phyloP scores from a whole-genome alignment of 2,329 filamentous ascomycete genomes.

The Aspergillus sp. region DNA sequence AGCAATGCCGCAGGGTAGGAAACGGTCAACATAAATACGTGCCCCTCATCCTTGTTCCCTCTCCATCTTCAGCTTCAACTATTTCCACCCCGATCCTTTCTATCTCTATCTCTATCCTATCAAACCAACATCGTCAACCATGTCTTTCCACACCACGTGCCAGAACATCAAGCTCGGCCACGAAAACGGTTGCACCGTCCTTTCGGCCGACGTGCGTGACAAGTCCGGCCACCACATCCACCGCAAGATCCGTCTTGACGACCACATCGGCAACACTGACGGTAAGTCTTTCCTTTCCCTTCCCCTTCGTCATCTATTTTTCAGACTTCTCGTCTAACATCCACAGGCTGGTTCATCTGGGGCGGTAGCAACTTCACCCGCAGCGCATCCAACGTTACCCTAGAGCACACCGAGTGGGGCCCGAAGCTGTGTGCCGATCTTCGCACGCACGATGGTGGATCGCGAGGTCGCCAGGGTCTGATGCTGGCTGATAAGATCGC shows the following conservation, averaged over 20 bases:
- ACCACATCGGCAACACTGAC: conserved; percentile 20
- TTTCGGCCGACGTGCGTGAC: conserved; percentile 11
- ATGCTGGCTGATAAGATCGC: conserved; percentile 18
- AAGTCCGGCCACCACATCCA: conserved; percentile 1
- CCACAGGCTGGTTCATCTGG: conserved; percentile 22
- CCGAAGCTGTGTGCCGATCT: conserved; percentile 21
- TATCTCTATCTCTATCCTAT: neutral
- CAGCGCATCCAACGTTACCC: conserved; percentile 12
- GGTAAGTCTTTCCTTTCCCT: conserved; percentile 4
- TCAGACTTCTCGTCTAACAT: neutral
- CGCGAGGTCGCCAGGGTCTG: conserved; percentile 16
- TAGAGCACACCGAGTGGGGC: conserved; percentile 13
- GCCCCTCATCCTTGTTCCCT: neutral
- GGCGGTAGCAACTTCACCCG: conserved; percentile 19
- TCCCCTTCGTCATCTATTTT: too few species aligned
- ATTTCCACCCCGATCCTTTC: neutral
- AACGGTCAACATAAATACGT: neutral
- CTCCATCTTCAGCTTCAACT: neutral
- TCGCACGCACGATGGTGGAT: conserved; percentile 10
- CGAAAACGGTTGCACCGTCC: conserved; percentile 11
- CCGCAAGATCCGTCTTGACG: conserved; percentile 15
- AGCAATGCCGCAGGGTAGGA: neutral
- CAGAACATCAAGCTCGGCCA: conserved; percentile 13
- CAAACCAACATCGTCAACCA: neutral
- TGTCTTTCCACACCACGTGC: conserved; percentile 17